phyloP scores from a whole-genome alignment of 176 grass and related monocot genomes.

The Calamus simplicifolius region DNA sequence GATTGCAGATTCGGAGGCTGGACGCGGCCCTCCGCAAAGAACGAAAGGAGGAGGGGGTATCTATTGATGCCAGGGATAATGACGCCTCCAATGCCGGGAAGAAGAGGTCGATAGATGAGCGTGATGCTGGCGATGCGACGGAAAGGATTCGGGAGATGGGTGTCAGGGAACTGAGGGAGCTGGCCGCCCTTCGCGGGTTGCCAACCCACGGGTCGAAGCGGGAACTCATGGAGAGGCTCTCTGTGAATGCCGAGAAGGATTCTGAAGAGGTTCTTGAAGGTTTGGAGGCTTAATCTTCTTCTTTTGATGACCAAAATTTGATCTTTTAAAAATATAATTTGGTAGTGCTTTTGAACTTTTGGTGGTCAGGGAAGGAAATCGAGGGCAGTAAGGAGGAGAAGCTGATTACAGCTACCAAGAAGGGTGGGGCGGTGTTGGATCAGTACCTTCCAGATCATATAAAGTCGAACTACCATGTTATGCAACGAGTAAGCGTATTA shows the following conservation, averaged over 20 bases:
- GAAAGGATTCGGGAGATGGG: conserved; percentile 48
- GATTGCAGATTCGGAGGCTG: conserved; percentile 36
- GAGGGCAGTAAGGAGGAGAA: conserved; percentile 56
- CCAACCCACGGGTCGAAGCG: conserved; percentile 44
- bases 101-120: conserved; percentile 25
- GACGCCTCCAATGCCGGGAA: conserved; percentile 9
- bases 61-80: not conserved
- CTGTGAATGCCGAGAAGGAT: conserved; percentile 8
- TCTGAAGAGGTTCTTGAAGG: conserved; percentile 19
- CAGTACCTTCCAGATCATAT: conserved; percentile 61
- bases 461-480: conserved; percentile 73
- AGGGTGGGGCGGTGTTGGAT: conserved; percentile 73
- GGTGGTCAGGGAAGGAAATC: conserved; percentile 13
- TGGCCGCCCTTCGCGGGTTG: conserved; percentile 44
- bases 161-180: conserved; percentile 45
- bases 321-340: not conserved
- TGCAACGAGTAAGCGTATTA: conserved; percentile 53
- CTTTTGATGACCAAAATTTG: not conserved
- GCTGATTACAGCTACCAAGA: conserved; percentile 72
- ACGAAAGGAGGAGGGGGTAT: conserved; percentile 14
- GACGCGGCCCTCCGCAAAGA: conserved; percentile 44
- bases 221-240: conserved; percentile 44
- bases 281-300: not conserved
- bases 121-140: conserved; percentile 15
- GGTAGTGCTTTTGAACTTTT: not conserved